These are phyloP conservation scores for Jatropha curcas DNA, from an alignment of 345 rosid genomes.

Conservation along the genomic window DNA sequence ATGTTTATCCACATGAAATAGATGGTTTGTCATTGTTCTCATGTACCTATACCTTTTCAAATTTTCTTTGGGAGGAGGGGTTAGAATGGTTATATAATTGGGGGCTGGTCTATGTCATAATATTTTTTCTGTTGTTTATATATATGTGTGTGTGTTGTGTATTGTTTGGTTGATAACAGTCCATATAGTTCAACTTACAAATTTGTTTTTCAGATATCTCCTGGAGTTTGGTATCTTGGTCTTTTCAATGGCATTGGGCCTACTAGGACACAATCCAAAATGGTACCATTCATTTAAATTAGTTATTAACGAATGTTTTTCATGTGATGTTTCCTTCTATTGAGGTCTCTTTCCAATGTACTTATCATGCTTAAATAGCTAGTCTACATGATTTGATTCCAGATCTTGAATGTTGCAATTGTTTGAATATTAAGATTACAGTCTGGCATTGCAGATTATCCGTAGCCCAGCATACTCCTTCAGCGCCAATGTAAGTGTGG, in stretches of 20 bases:
- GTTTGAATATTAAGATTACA: slow-evolving; percentile 15
- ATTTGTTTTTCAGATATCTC: slow-evolving; percentile 56
- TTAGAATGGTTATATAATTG: background rate
- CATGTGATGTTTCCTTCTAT: background rate
- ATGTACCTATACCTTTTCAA: background rate
- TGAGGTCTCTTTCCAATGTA: background rate
- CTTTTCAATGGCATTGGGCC: slow-evolving; percentile 91
- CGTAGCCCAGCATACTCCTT: slow-evolving; percentile 71
- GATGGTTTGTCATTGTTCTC: background rate
- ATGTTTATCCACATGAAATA: background rate
- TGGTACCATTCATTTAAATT: slow-evolving; percentile 52
- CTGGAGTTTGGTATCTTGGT: slow-evolving; percentile 89
- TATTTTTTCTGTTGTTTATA: background rate
- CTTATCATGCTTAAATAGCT: slow-evolving; percentile 9
- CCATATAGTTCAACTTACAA: slow-evolving; percentile 11
- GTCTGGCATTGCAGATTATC: slow-evolving; percentile 56
- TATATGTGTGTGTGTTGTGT: background rate
- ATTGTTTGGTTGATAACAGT: slow-evolving; percentile 1
- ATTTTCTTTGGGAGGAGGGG: background rate
- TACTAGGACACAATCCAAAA: slow-evolving; percentile 80
- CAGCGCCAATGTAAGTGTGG: slow-evolving; percentile 75
- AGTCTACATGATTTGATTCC: background rate
- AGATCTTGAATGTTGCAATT: background rate
- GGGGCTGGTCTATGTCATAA: background rate
- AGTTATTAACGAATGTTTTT: background rate